Evolutionary conservation across 2,329 filamentous ascomycete genomes (phyloP).

Genomic region (Stromatinia cepivora): DNA sequence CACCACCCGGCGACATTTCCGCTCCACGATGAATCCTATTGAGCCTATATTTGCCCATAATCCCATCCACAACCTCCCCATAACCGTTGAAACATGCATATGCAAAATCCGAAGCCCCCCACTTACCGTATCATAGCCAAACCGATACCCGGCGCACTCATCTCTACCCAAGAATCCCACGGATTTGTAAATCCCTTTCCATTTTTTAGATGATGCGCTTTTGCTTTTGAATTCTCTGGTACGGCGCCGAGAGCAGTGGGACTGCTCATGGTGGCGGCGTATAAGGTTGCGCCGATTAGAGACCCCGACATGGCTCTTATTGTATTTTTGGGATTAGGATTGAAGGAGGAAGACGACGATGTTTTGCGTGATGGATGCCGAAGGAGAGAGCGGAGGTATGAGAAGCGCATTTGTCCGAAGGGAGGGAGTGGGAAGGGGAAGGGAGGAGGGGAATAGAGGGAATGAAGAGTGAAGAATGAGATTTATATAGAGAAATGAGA

Average conservation of each 20-base stretch:
- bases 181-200: slow-evolving; percentile 58
- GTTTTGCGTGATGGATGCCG: slow-evolving; percentile 29
- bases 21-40: background rate
- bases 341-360: slow-evolving; percentile 2
- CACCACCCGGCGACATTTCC: background rate
- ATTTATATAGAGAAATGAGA: background rate
- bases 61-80: background rate
- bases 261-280: slow-evolving; percentile 33
- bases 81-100: background rate
- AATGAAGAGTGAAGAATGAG: background rate
- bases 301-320: slow-evolving; percentile 30
- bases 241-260: slow-evolving; percentile 36
- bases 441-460: background rate
- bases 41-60: background rate
- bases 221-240: slow-evolving; percentile 43
- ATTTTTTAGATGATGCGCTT: slow-evolving; percentile 52
- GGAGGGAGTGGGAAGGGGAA: slow-evolving; percentile 45
- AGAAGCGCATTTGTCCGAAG: slow-evolving; percentile 47
- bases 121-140: slow-evolving; percentile 44
- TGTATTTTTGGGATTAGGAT: slow-evolving; percentile 10
- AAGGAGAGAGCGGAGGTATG: slow-evolving; percentile 41
- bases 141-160: slow-evolving; percentile 40
- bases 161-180: slow-evolving; percentile 53
- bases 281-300: slow-evolving; percentile 31
- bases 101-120: background rate